phyloP scores from a whole-genome alignment of 1,284 basidiomycete species.

The Irpex lacteus region DNA sequence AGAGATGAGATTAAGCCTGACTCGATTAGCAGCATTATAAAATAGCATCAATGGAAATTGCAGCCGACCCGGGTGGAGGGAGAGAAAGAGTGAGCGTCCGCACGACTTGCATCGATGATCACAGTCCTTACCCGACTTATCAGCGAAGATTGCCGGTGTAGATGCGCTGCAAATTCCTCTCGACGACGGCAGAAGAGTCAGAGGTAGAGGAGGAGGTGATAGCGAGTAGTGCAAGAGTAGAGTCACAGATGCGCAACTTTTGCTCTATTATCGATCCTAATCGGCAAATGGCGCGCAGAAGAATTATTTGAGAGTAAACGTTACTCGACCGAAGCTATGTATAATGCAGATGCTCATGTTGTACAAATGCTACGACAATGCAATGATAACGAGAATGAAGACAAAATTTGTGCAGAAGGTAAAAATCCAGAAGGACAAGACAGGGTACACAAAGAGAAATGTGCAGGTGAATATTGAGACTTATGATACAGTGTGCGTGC shows the following conservation, averaged over 20 bases:
- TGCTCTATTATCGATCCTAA: too few relatives aligned
- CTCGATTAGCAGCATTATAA: constrained; percentile 11
- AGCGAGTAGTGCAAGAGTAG: too few relatives aligned
- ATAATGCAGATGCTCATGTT: neutral
- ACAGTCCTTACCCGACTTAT: neutral
- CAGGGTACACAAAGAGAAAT: too few relatives aligned
- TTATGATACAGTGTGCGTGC: neutral
- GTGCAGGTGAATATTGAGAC: neutral
- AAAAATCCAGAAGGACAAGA: too few relatives aligned
- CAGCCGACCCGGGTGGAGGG: neutral
- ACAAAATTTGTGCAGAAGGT: neutral
- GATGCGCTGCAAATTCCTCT: neutral
- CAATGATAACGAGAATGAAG: neutral
- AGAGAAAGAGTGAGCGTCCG: constrained; percentile 3
- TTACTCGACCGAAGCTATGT: neutral
- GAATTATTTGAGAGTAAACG: neutral
- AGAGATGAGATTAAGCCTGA: constrained; percentile 12
- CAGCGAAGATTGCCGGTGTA: neutral
- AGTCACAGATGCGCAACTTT: too few relatives aligned
- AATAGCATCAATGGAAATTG: constrained; percentile 15
- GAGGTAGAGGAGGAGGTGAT: neutral
- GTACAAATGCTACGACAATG: neutral
- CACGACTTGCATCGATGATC: constrained; percentile 1
- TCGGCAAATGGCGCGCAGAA: neutral
- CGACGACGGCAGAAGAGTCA: neutral